A percentile compares a stretch with the other conserved stretches of the same genome.
phyloP scores from a whole-genome alignment of 768 basidiomycete species.

The Termitomyces sp. region DNA sequence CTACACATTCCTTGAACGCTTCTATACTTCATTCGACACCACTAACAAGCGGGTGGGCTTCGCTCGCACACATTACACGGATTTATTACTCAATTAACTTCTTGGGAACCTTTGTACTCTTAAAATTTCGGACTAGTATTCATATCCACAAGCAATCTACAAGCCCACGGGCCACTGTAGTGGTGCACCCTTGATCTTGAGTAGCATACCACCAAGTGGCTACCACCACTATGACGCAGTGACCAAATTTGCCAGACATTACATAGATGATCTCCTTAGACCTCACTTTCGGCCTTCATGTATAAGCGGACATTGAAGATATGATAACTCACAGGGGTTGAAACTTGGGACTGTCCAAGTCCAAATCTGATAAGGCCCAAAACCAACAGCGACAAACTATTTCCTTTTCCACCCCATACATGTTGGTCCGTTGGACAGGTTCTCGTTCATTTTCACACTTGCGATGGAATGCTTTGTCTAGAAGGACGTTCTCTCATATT shows the following conservation, averaged over 20 bases:
- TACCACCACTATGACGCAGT: too few relatives aligned
- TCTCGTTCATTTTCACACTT: conserved; percentile 20
- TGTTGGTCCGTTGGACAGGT: conserved; percentile 27
- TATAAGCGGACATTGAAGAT: too few relatives aligned
- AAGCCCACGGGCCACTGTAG: too few relatives aligned
- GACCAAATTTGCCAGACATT: too few relatives aligned
- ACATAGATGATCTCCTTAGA: too few relatives aligned
- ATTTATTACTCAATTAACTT: conserved; percentile 34
- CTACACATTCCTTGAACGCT: conserved; percentile 51
- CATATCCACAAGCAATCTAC: neutral
- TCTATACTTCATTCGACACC: conserved; percentile 65
- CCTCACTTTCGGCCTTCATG: too few relatives aligned
- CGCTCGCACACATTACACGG: conserved; percentile 48
- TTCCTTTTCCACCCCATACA: conserved; percentile 12
- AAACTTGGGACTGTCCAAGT: too few relatives aligned
- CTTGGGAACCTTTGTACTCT: neutral
- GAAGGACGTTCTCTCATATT: conserved; percentile 1
- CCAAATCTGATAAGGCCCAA: too few relatives aligned
- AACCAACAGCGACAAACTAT: neutral
- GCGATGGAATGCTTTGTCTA: conserved; percentile 13
- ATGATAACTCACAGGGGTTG: too few relatives aligned
- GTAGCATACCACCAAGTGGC: too few relatives aligned
- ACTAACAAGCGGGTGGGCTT: conserved; percentile 51
- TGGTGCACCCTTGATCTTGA: too few relatives aligned
- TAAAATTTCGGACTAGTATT: neutral